These are phyloP conservation scores for Rubia peregrina DNA, from an alignment of 305 asterid genomes.

Conservation along the genomic window DNA sequence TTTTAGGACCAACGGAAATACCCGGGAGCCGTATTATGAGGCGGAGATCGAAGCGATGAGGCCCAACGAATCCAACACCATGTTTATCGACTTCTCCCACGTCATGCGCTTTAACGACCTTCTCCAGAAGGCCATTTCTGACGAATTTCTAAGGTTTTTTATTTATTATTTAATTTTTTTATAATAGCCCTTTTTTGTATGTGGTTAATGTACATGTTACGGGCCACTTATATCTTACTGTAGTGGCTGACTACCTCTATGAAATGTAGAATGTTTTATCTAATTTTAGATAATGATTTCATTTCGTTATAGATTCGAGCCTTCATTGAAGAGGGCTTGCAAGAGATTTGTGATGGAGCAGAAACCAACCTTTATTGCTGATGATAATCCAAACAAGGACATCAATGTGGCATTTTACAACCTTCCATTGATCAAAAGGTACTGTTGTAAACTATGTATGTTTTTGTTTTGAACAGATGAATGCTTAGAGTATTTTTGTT, in stretches of 20 bases:
- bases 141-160: constrained; percentile 64
- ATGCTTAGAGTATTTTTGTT: not conserved
- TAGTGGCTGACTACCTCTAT: not conserved
- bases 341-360: constrained; percentile 73
- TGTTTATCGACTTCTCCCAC: constrained; percentile 90
- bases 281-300: not conserved
- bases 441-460: not conserved
- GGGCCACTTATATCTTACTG: not conserved
- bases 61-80: constrained; percentile 72
- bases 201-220: not conserved
- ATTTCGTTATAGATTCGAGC: constrained; percentile 37
- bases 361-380: constrained; percentile 63
- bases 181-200: not conserved
- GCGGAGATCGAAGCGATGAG: constrained; percentile 74
- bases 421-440: constrained; percentile 72
- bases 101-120: constrained; percentile 78
- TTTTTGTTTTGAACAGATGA: not conserved
- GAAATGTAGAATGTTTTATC: not conserved
- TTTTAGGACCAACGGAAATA: constrained; percentile 26
- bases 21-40: constrained; percentile 58
- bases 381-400: constrained; percentile 76
- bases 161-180: not conserved
- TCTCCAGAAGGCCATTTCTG: constrained; percentile 74
- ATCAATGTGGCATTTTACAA: constrained; percentile 75
- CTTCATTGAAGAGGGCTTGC: constrained; percentile 78